Percentiles rank a stretch among this genome's conserved stretches.
Evolutionary conservation across 1,284 basidiomycete species (phyloP).

Genomic region (Cystobasidiaceae sp.): DNA sequence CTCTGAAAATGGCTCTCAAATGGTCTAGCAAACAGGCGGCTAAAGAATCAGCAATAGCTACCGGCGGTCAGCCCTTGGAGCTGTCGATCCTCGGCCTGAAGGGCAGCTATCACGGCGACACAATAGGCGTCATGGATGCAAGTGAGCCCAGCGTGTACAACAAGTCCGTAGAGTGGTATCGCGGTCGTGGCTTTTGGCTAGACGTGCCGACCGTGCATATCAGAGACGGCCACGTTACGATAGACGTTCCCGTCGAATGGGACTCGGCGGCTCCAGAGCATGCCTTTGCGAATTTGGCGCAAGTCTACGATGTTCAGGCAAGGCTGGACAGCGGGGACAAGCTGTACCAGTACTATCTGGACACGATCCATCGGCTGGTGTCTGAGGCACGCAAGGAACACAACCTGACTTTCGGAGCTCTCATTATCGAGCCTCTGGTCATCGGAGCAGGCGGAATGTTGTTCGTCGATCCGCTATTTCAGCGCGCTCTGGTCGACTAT

Average conservation of each 20-base stretch:
- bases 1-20: constrained; percentile 89
- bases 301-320: constrained; percentile 66
- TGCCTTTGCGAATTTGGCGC: constrained; percentile 51
- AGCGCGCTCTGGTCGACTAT: constrained; percentile 75
- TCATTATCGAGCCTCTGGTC: constrained; percentile 86
- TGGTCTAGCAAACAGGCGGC: constrained; percentile 51
- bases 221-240: constrained; percentile 57
- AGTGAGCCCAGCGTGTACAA: constrained; percentile 82
- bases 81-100: constrained; percentile 80
- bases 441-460: constrained; percentile 97
- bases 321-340: constrained; percentile 56
- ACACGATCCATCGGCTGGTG: constrained; percentile 55
- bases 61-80: constrained; percentile 54
- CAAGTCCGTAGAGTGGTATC: constrained; percentile 82
- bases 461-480: constrained; percentile 95
- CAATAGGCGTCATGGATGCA: constrained; percentile 96
- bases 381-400: constrained; percentile 48
- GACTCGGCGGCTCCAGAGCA: constrained; percentile 10
- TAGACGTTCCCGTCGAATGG: constrained; percentile 36
- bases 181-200: constrained; percentile 87
- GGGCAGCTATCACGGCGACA: constrained; percentile 96
- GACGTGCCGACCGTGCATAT: constrained; percentile 75
- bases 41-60: constrained; percentile 24
- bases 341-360: constrained; percentile 63
- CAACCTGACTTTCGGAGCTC: constrained; percentile 55